Evolutionary conservation across 805 yeast species (phyloP).

Genomic region (Zygoascus bituminiphila): DNA sequence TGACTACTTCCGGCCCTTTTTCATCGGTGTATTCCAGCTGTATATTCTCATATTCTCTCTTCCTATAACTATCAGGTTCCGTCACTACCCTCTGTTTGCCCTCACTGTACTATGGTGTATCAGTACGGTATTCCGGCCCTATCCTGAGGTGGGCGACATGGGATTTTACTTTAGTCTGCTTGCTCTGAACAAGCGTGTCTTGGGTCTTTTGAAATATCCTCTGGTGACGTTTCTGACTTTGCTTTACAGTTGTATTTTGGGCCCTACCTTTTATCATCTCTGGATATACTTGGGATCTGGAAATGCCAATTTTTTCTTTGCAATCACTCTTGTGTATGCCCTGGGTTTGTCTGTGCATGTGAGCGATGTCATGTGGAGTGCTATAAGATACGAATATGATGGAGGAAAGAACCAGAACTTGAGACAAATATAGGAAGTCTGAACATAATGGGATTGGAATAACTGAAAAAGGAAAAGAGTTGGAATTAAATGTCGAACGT

Average conservation of each 20-base stretch:
- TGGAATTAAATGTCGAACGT: too few species aligned
- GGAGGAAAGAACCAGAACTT: constrained; percentile 29
- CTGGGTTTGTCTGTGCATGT: constrained; percentile 59
- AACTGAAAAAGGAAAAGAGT: too few species aligned
- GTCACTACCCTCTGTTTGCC: constrained; percentile 51
- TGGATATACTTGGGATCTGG: constrained; percentile 96
- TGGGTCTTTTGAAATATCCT: constrained; percentile 36
- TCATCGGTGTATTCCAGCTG: constrained; percentile 73
- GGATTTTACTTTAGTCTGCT: constrained; percentile 46
- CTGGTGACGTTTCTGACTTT: constrained; percentile 46
- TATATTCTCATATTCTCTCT: constrained; percentile 56
- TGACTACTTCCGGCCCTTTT: constrained; percentile 77
- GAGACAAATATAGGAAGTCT: constrained; percentile 14
- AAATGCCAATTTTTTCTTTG: constrained; percentile 92
- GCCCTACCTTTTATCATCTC: constrained; percentile 85
- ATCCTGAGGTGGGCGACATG: constrained; percentile 77
- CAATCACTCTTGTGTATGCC: constrained; percentile 76
- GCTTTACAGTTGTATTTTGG: constrained; percentile 51
- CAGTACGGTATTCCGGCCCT: constrained; percentile 64
- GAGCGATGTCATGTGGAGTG: constrained; percentile 77
- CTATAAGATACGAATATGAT: constrained; percentile 58
- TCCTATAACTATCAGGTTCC: constrained; percentile 68
- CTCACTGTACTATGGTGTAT: constrained; percentile 40
- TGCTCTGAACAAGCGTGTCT: constrained; percentile 38
- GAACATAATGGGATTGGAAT: not conserved